A percentile compares a stretch with the other conserved stretches of the same genome.
These are phyloP conservation scores for Rubus parviflorus DNA, from an alignment of 306 rosid genomes.

Conservation along the genomic window DNA sequence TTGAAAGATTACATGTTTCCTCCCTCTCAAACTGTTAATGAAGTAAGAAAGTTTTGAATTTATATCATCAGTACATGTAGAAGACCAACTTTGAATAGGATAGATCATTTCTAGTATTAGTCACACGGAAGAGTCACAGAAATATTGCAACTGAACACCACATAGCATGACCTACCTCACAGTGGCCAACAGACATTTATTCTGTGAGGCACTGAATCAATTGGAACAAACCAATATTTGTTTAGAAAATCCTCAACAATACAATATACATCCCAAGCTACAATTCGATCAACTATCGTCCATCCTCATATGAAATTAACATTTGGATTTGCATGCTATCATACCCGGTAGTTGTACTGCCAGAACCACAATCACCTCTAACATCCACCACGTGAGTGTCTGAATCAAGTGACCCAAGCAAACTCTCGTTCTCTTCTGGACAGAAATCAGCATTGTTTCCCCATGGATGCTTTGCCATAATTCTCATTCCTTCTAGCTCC, in stretches of 20 bases:
- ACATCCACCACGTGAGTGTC: not conserved
- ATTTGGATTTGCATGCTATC: slow-evolving; percentile 18
- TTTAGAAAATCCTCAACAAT: not conserved
- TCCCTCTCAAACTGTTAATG: too few relatives aligned
- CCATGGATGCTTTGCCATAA: not conserved
- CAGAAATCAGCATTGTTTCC: not conserved
- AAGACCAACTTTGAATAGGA: not conserved
- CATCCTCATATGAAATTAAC: not conserved
- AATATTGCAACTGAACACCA: too few relatives aligned
- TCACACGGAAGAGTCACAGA: too few relatives aligned
- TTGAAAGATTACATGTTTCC: too few relatives aligned
- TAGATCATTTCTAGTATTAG: too few relatives aligned
- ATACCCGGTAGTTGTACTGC: not conserved
- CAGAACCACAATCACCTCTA: not conserved
- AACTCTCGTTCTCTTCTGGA: not conserved
- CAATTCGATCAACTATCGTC: not conserved
- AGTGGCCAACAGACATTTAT: not conserved
- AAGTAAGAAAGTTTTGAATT: too few relatives aligned
- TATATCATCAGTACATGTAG: not conserved
- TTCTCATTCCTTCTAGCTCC: slow-evolving; percentile 19
- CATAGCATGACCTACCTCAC: too few relatives aligned
- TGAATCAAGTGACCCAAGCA: not conserved
- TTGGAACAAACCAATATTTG: not conserved
- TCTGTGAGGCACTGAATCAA: not conserved
- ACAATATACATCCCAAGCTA: not conserved